Evolutionary conservation across 2,329 filamentous ascomycete genomes (phyloP).

Genomic region (Cephalotrichum gorgonifer): DNA sequence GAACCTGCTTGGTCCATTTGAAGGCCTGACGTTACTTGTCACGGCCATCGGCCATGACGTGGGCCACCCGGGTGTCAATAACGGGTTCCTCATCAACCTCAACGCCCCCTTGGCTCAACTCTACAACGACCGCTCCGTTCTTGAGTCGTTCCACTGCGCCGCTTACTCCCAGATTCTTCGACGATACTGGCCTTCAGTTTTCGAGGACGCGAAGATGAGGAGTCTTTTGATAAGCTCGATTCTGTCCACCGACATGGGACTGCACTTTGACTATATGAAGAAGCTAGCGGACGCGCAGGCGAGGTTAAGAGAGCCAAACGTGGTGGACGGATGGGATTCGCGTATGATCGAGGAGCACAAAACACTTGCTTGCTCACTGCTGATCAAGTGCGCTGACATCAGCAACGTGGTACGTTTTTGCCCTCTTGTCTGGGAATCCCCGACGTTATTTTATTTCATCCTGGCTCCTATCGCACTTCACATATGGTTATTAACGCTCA

Average conservation of each 20-base stretch:
- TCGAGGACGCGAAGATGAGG: conserved; percentile 69
- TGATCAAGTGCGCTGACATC: conserved; percentile 98
- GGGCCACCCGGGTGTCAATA: conserved; percentile 95
- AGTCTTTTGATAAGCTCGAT: conserved; percentile 96
- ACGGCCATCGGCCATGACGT: conserved; percentile 98
- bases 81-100: conserved; percentile 84
- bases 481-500: conserved; percentile 13
- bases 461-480: not conserved
- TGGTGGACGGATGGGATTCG: conserved; percentile 61
- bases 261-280: conserved; percentile 96
- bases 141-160: conserved; percentile 95
- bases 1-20: conserved; percentile 69
- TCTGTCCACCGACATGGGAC: conserved; percentile 90
- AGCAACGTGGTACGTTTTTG: conserved; percentile 76
- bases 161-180: conserved; percentile 94
- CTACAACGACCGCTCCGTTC: conserved; percentile 92
- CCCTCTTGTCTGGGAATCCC: too few species aligned
- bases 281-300: conserved; percentile 72
- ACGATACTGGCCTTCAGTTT: conserved; percentile 79
- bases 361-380: conserved; percentile 72
- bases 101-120: conserved; percentile 89
- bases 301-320: conserved; percentile 58
- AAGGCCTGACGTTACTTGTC: conserved; percentile 79
- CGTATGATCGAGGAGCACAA: conserved; percentile 68
- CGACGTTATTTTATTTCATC: too few species aligned